A percentile compares a stretch with the other conserved stretches of the same genome.
These are phyloP conservation scores for Plenodomus lindquistii DNA, from an alignment of 2,329 filamentous ascomycete genomes.

Conservation along the genomic window DNA sequence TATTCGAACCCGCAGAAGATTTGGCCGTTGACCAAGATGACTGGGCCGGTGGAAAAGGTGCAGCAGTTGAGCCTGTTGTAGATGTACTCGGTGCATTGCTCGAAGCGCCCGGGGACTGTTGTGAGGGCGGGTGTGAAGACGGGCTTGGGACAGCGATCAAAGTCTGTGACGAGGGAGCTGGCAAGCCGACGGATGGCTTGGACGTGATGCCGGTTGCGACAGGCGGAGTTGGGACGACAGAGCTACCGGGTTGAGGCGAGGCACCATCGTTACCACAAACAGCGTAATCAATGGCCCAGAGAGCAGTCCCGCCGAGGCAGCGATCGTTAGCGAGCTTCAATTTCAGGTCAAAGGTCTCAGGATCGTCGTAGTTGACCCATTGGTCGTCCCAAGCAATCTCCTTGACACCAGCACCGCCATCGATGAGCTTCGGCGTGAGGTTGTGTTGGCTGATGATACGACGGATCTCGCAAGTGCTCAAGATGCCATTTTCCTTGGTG, in stretches of 20 bases:
- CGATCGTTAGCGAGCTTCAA: slow-evolving; percentile 22
- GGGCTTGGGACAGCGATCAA: not conserved
- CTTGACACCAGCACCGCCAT: slow-evolving; percentile 39
- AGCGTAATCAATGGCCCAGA: slow-evolving; percentile 27
- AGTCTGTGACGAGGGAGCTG: not conserved
- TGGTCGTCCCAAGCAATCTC: slow-evolving; percentile 42
- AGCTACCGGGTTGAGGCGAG: slow-evolving; percentile 1
- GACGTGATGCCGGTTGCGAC: not conserved
- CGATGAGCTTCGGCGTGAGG: slow-evolving; percentile 23
- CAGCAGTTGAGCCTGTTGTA: not conserved
- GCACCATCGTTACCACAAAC: slow-evolving; percentile 8
- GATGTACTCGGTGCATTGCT: not conserved
- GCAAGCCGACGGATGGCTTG: not conserved
- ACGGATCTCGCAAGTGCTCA: slow-evolving; percentile 45
- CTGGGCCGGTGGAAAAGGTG: not conserved
- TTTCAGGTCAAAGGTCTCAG: slow-evolving; percentile 28
- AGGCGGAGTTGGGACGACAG: not conserved
- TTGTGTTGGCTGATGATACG: slow-evolving; percentile 27
- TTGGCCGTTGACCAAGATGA: not conserved
- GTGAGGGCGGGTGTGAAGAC: not conserved
- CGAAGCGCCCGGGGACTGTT: not conserved
- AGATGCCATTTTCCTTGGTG: slow-evolving; percentile 35
- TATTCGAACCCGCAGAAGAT: not conserved
- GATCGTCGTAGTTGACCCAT: slow-evolving; percentile 49
- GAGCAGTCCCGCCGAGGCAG: slow-evolving; percentile 28